Base-by-base conservation (phyloP, 768 basidiomycete species). In the Mycena polygramma region DNA sequence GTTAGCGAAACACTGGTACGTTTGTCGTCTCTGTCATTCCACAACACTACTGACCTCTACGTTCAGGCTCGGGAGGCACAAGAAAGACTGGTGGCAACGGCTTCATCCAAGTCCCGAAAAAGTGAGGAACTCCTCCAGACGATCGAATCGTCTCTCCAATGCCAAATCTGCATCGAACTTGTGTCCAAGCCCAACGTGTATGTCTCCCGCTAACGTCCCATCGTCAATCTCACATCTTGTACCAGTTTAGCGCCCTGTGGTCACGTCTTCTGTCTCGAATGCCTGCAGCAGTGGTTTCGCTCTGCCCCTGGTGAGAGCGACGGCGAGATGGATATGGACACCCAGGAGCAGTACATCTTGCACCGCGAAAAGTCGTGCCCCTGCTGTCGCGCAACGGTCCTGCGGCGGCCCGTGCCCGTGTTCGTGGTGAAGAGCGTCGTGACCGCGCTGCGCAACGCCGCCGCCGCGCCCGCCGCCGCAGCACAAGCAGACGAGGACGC, bases 261-360 rank as follows among this genome's bases (percentile, higher is more conserved):
- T 1, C 93, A 94, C 73, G 86, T 92, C n/a, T 82, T 92, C n/a
- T 94, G 93, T 66, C 84, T 91, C 35, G 73, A 75, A 4, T 94
- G 93, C 73, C 86, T 94, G 11, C 90, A 92, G 78, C 89, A 90
- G 73, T 94, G 93, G 93, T 94, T 94, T 80, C 87, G 88, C 68
- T 86, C 88, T 60, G 91, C 92, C 4, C 92, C 92, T 4, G 79
- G 82, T 15, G 75, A 80, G 30, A 69, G 76, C 6, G 83, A 86
- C 24, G 84, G 84, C 60, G 82, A 83, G 43, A 76, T 82, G 49
- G 80, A 84, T 52, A 74, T 77, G 14, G 81, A 83, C 19, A 80
- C 84, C 22, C 65, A 78, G 36, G 79, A 82, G 20, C 81, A 85
- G 52, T 87, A 88, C 71, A 78, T 91, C 35, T 76, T 92, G 36